Evolutionary conservation across 2,329 filamentous ascomycete genomes (phyloP).

Genomic region (Alternaria tenuissima): DNA sequence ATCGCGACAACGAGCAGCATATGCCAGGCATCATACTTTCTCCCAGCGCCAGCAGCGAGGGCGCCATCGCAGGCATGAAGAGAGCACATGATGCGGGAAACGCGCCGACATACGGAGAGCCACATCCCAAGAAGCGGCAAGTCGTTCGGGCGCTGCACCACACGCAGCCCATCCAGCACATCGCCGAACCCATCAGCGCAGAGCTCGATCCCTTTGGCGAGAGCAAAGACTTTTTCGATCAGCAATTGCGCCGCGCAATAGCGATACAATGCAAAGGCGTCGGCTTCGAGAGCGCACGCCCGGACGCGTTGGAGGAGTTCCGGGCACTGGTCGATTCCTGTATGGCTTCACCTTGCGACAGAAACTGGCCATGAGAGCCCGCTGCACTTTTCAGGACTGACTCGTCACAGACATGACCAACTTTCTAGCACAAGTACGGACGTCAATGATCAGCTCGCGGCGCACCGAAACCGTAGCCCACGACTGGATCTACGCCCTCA

Average conservation of each 20-base stretch:
- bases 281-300: conserved; percentile 64
- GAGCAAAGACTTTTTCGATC: conserved; percentile 62
- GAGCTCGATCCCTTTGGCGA: conserved; percentile 44
- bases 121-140: conserved; percentile 46
- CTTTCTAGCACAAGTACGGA: conserved; percentile 62
- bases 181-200: conserved; percentile 47
- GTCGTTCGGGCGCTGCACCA: conserved; percentile 46
- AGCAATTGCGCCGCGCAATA: conserved; percentile 64
- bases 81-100: conserved; percentile 35
- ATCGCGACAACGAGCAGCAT: conserved; percentile 28
- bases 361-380: conserved; percentile 13
- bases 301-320: conserved; percentile 65
- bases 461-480: conserved; percentile 64
- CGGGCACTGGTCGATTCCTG: conserved; percentile 65
- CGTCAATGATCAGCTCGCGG: conserved; percentile 66
- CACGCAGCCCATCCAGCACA: conserved; percentile 44
- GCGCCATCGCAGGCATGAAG: conserved; percentile 47
- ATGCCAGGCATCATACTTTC: conserved; percentile 46
- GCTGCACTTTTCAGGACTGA: conserved; percentile 22
- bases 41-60: conserved; percentile 41
- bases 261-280: conserved; percentile 59
- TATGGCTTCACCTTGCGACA: conserved; percentile 52
- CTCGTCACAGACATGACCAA: conserved; percentile 60
- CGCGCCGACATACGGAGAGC: conserved; percentile 30
- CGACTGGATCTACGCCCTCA: conserved; percentile 65